phyloP scores from a whole-genome alignment of 2,329 filamentous ascomycete species.

The Amauroascus niger region DNA sequence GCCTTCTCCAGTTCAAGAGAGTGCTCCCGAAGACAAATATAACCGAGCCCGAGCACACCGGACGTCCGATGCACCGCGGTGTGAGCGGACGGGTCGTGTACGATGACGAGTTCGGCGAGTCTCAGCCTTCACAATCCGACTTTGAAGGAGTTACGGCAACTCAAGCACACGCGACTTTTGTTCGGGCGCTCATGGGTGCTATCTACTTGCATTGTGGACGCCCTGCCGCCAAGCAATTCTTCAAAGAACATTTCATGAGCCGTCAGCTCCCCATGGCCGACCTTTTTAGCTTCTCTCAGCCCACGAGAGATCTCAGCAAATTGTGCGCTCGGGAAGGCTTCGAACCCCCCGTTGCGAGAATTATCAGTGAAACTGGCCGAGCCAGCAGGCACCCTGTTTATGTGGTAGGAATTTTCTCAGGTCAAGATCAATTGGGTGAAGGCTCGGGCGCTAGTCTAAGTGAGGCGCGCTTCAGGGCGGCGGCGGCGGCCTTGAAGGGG shows the following conservation, averaged over 20 bases:
- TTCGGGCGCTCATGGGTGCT: constrained; percentile 72
- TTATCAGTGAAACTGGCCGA: constrained; percentile 85
- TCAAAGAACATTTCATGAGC: constrained; percentile 71
- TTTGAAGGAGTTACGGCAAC: constrained; percentile 40
- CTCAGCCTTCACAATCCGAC: constrained; percentile 27
- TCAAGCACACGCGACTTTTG: constrained; percentile 62
- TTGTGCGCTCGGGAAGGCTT: constrained; percentile 86
- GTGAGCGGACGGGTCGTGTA: constrained; percentile 68
- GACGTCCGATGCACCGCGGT: constrained; percentile 47
- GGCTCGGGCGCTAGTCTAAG: constrained; percentile 70
- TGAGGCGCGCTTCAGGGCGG: constrained; percentile 66
- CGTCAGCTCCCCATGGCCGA: constrained; percentile 64
- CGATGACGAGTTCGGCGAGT: constrained; percentile 76
- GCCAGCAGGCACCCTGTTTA: constrained; percentile 77
- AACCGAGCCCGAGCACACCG: constrained; percentile 33
- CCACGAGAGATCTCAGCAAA: constrained; percentile 70
- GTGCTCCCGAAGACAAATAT: constrained; percentile 34
- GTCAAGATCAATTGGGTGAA: constrained; percentile 83
- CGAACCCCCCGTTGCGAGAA: constrained; percentile 71
- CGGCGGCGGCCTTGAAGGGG: constrained; percentile 74
- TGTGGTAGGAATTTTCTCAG: constrained; percentile 88
- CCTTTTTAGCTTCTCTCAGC: constrained; percentile 76
- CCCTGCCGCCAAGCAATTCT: constrained; percentile 69
- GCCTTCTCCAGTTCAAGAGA: constrained; percentile 68
- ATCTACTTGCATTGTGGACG: constrained; percentile 78